Conservation (phyloP, 305 asterid species). For the Fraxinus albicans region DNA sequence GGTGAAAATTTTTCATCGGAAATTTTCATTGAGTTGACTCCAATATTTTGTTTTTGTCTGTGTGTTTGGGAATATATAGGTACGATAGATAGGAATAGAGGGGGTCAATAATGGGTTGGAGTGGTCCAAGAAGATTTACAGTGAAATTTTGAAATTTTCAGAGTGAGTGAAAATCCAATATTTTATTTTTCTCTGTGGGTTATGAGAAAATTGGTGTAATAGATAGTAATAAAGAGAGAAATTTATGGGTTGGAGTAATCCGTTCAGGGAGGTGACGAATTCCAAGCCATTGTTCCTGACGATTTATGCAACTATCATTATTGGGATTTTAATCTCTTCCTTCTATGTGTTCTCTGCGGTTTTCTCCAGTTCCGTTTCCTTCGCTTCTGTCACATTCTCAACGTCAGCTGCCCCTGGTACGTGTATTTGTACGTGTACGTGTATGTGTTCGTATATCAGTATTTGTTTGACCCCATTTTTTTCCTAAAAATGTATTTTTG, state of each 20-base stretch:
- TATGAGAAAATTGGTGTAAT: background rate
- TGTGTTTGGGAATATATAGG: background rate
- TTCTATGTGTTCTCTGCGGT: slow-evolving; percentile 80
- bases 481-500: no score
- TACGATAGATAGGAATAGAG: slow-evolving; percentile 12
- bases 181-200: background rate
- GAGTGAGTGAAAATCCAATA: slow-evolving; percentile 18
- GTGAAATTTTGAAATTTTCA: slow-evolving; percentile 16
- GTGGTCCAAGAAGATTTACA: slow-evolving; percentile 22
- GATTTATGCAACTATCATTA: slow-evolving; percentile 70
- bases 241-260: slow-evolving; percentile 57
- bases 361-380: slow-evolving; percentile 47
- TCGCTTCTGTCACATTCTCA: slow-evolving; percentile 40
- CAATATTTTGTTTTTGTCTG: slow-evolving; percentile 2
- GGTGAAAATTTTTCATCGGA: slow-evolving; percentile 10
- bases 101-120: slow-evolving; percentile 48
- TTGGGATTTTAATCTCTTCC: slow-evolving; percentile 71
- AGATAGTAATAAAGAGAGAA: slow-evolving; percentile 20
- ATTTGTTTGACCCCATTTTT: background rate
- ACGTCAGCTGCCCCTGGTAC: slow-evolving; percentile 41
- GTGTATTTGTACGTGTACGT: background rate
- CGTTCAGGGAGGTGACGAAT: slow-evolving; percentile 62
- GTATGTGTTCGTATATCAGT: background rate
- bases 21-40: slow-evolving; percentile 2
- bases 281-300: slow-evolving; percentile 86